phyloP scores from a whole-genome alignment of 225 moss, liverwort and hornwort species.

The Pseudisothecium myosuroides region DNA sequence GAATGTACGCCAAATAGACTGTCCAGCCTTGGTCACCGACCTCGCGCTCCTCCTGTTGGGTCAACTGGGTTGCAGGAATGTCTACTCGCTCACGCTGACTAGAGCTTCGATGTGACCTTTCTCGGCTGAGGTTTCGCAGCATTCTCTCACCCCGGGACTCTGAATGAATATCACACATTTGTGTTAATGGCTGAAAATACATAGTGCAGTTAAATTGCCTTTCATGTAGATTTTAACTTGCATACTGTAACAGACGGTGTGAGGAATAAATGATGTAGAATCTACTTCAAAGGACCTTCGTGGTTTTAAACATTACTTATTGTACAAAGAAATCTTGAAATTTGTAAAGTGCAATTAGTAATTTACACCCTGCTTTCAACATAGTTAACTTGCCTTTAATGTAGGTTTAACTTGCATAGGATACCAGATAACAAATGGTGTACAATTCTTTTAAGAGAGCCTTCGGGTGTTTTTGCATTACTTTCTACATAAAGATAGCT shows the following conservation, averaged over 20 bases:
- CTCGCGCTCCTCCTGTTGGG: slow-evolving; percentile 49
- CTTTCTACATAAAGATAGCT: not conserved
- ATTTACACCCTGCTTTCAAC: not conserved
- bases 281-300: not conserved
- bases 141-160: not conserved
- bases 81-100: not conserved
- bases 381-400: not conserved
- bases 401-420: not conserved
- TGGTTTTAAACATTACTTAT: not conserved
- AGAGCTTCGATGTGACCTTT: not conserved
- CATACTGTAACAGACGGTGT: not conserved
- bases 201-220: not conserved
- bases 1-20: slow-evolving; percentile 28
- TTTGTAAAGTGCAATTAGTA: not conserved
- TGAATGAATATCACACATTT: not conserved
- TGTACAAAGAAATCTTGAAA: not conserved
- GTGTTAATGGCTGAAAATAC: not conserved
- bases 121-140: not conserved
- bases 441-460: not conserved
- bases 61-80: slow-evolving; percentile 18
- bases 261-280: not conserved
- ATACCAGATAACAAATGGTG: not conserved
- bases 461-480: not conserved
- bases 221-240: not conserved
- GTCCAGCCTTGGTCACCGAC: slow-evolving; percentile 37